A percentile compares a stretch with the other conserved stretches of the same genome.
Conservation (phyloP, 2,329 filamentous ascomycete genomes). For the Dendrostoma leiphaemia region DNA sequence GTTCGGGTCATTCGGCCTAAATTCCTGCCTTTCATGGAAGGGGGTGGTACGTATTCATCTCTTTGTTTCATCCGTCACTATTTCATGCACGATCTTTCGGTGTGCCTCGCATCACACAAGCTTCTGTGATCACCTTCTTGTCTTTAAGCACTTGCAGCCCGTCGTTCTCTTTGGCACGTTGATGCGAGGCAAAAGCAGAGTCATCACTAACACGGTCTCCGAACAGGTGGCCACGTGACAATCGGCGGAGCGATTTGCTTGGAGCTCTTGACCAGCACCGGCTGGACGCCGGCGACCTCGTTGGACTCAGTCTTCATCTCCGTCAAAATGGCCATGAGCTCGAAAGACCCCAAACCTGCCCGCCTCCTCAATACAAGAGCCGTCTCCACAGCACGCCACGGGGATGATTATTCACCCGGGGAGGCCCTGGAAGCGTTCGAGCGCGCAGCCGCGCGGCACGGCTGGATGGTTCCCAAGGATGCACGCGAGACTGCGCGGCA, state of each 20-base stretch:
- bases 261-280: conserved; percentile 78
- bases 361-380: conserved; percentile 47
- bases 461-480: conserved; percentile 69
- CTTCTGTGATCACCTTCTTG: too few species aligned
- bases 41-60: conserved; percentile 55
- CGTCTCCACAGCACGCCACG: background rate
- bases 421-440: conserved; percentile 75
- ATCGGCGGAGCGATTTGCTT: conserved; percentile 80
- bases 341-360: conserved; percentile 67
- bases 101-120: conserved; percentile 31
- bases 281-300: conserved; percentile 71
- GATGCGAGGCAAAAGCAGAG: background rate
- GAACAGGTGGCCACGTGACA: conserved; percentile 52
- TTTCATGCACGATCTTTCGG: background rate
- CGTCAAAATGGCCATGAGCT: conserved; percentile 73
- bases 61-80: too few species aligned
- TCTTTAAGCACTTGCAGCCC: too few species aligned
- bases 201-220: background rate
- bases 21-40: conserved; percentile 67
- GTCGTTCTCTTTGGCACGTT: too few species aligned
- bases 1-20: conserved; percentile 78
- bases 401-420: conserved; percentile 58
- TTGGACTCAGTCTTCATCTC: conserved; percentile 81
- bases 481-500: conserved; percentile 45
- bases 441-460: conserved; percentile 66